These are phyloP conservation scores for Yarrowia sp. DNA, from an alignment of 805 yeast genomes.

Conservation along the genomic window DNA sequence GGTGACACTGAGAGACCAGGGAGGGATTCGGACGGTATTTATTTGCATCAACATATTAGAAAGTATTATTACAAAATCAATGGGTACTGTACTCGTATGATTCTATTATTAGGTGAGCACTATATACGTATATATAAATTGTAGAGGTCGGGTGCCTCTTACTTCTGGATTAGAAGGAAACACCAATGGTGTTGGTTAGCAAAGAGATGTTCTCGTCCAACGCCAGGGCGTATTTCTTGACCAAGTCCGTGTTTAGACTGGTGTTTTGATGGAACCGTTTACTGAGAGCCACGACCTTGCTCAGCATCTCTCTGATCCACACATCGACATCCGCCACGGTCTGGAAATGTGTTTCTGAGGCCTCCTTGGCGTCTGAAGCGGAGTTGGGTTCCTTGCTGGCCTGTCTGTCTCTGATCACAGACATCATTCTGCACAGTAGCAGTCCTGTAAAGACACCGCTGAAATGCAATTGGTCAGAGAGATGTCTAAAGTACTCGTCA, in stretches of 20 bases:
- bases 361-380: conserved; percentile 21
- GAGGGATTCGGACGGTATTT: conserved; percentile 5
- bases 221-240: conserved; percentile 29
- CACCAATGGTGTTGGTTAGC: not conserved
- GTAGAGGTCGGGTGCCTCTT: too few relatives aligned
- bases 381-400: conserved; percentile 16
- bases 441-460: conserved; percentile 46
- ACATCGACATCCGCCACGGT: conserved; percentile 27
- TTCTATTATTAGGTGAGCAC: too few relatives aligned
- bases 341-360: conserved; percentile 30
- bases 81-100: too few relatives aligned
- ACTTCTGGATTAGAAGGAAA: not conserved
- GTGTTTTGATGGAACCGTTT: conserved; percentile 30
- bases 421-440: conserved; percentile 42
- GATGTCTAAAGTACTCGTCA: conserved; percentile 67
- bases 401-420: conserved; percentile 25
- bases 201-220: conserved; percentile 17
- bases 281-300: conserved; percentile 16
- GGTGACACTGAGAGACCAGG: not conserved
- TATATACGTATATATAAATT: too few relatives aligned
- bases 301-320: conserved; percentile 31
- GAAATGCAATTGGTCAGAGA: conserved; percentile 75
- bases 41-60: conserved; percentile 5
- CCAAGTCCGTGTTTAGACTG: conserved; percentile 8
- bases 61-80: too few relatives aligned